These are phyloP conservation scores for Paraconiothyrium brasiliense DNA, from an alignment of 2,329 filamentous ascomycete genomes.

Conservation along the genomic window DNA sequence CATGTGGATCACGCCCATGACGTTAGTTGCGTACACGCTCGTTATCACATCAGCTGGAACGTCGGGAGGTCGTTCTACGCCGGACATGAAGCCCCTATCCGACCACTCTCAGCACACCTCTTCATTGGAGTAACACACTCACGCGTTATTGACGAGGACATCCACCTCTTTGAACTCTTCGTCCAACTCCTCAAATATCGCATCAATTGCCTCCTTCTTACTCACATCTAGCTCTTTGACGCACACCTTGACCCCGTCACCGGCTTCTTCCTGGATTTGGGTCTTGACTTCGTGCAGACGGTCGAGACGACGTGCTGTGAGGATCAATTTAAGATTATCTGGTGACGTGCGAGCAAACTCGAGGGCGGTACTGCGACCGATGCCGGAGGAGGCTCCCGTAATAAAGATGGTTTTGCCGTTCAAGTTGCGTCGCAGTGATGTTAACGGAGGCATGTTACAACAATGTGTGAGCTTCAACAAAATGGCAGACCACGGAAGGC, in stretches of 20 bases:
- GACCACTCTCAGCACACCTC: background rate
- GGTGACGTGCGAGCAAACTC: constrained; percentile 90
- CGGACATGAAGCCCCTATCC: constrained; percentile 81
- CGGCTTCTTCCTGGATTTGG: constrained; percentile 78
- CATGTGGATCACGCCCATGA: constrained; percentile 92
- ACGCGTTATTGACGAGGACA: constrained; percentile 95
- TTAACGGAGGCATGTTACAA: background rate
- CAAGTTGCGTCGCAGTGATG: constrained; percentile 79
- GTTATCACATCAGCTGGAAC: constrained; percentile 83
- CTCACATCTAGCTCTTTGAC: constrained; percentile 86
- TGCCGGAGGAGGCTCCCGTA: constrained; percentile 91
- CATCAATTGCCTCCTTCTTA: constrained; percentile 74
- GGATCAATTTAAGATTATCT: constrained; percentile 77
- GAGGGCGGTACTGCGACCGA: constrained; percentile 80
- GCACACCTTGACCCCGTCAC: constrained; percentile 69
- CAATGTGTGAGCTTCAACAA: background rate
- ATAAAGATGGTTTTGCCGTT: constrained; percentile 89
- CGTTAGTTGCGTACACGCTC: constrained; percentile 88
- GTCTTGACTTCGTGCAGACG: constrained; percentile 75
- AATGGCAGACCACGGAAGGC: too few relatives aligned
- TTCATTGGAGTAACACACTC: constrained; percentile 53
- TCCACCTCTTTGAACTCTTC: constrained; percentile 84
- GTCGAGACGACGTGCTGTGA: constrained; percentile 85
- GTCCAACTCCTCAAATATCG: constrained; percentile 76
- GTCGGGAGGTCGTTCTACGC: constrained; percentile 81